phyloP scores from a whole-genome alignment of 768 basidiomycete species.

The Suillus americanus region DNA sequence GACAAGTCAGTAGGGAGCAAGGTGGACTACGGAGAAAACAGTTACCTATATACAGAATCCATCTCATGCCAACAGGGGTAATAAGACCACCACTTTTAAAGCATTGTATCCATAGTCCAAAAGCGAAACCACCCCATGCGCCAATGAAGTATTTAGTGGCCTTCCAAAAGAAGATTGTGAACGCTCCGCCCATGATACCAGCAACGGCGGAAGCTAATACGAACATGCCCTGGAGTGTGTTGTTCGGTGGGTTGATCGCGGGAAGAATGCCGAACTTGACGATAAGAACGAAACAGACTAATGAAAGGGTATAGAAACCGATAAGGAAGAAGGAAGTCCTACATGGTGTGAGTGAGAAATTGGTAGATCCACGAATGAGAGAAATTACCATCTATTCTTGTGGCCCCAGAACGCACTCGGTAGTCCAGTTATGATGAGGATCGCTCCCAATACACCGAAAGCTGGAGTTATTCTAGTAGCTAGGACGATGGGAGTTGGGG shows the following conservation, averaged over 20 bases:
- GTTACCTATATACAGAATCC: conserved; percentile 87
- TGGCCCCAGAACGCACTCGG: conserved; percentile 91
- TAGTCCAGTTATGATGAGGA: conserved; percentile 87
- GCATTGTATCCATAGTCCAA: conserved; percentile 87
- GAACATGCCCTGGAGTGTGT: conserved; percentile 85
- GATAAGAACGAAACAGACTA: conserved; percentile 86
- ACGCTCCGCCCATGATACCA: conserved; percentile 79
- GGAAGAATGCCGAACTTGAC: conserved; percentile 83
- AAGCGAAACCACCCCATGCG: conserved; percentile 68
- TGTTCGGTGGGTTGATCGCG: conserved; percentile 78
- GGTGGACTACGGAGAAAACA: conserved; percentile 14
- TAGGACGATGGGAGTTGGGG: conserved; percentile 37
- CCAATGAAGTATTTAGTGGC: conserved; percentile 77
- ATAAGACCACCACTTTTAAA: conserved; percentile 84
- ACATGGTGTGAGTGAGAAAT: conserved; percentile 17
- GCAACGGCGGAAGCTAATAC: conserved; percentile 80
- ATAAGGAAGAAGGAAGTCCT: conserved; percentile 95
- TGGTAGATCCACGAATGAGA: conserved; percentile 3
- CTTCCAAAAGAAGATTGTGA: conserved; percentile 93
- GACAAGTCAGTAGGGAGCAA: conserved; percentile 21
- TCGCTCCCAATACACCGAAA: conserved; percentile 84
- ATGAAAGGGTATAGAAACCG: conserved; percentile 85
- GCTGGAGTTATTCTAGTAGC: conserved; percentile 80
- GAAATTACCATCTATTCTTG: conserved; percentile 84
- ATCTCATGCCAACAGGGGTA: conserved; percentile 71